Percentiles rank a stretch among this genome's conserved stretches.
phyloP scores from a whole-genome alignment of 1,139 yeast species.

The Lodderomyces oxycetoniae region DNA sequence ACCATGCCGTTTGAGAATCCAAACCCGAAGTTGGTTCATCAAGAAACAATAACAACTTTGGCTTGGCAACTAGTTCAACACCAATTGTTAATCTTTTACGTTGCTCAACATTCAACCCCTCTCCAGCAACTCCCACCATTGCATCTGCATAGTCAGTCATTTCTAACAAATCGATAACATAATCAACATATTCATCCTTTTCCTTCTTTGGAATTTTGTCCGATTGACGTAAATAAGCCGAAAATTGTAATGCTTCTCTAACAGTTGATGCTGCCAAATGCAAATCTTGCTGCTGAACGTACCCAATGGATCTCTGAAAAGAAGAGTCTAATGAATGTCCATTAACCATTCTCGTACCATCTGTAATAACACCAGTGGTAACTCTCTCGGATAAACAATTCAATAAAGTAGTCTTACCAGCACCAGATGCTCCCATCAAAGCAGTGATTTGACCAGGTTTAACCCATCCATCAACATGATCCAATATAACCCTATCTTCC shows the following conservation, averaged over 20 bases:
- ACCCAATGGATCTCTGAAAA: slow-evolving; percentile 39
- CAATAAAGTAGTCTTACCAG: slow-evolving; percentile 34
- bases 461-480: slow-evolving; percentile 66
- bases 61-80: slow-evolving; percentile 39
- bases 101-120: slow-evolving; percentile 39
- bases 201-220: slow-evolving; percentile 24
- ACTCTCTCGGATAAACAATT: slow-evolving; percentile 33
- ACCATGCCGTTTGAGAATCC: slow-evolving; percentile 44
- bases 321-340: slow-evolving; percentile 31
- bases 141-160: slow-evolving; percentile 36
- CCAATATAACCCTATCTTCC: slow-evolving; percentile 60
- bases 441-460: slow-evolving; percentile 32
- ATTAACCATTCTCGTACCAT: slow-evolving; percentile 36
- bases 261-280: slow-evolving; percentile 36
- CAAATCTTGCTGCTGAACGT: slow-evolving; percentile 39
- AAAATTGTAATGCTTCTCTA: slow-evolving; percentile 34
- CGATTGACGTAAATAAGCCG: slow-evolving; percentile 38
- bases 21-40: slow-evolving; percentile 42
- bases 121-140: slow-evolving; percentile 39
- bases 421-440: slow-evolving; percentile 35
- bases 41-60: slow-evolving; percentile 32
- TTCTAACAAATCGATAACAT: slow-evolving; percentile 31
- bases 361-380: slow-evolving; percentile 32
- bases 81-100: slow-evolving; percentile 37
- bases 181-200: slow-evolving; percentile 33